These are phyloP conservation scores for Diplodia seriata DNA, from an alignment of 2,329 filamentous ascomycete species.

Conservation along the genomic window DNA sequence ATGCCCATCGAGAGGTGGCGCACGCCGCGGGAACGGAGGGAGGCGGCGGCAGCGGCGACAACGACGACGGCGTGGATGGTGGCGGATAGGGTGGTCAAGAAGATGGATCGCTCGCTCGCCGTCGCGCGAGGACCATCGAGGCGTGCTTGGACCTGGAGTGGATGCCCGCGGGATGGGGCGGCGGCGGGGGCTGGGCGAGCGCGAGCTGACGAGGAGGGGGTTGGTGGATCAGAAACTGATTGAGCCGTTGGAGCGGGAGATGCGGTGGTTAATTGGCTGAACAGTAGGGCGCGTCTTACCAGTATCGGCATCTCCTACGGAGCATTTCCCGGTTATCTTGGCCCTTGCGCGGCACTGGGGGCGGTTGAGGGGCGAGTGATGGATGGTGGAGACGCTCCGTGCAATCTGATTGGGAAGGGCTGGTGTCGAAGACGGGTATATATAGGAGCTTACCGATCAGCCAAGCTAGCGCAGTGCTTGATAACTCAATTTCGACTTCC, in stretches of 20 bases:
- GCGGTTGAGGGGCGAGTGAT: too few species aligned
- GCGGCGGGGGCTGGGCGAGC: neutral
- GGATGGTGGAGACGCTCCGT: too few species aligned
- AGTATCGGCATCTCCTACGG: too few species aligned
- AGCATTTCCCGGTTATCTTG: too few species aligned
- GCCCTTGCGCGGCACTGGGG: too few species aligned
- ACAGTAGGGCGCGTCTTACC: too few species aligned
- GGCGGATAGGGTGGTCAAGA: neutral
- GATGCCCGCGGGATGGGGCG: neutral
- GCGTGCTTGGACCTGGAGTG: neutral
- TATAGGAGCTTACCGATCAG: too few species aligned
- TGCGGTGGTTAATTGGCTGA: neutral
- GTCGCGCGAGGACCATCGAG: neutral
- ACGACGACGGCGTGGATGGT: neutral
- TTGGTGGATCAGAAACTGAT: neutral
- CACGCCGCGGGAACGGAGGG: neutral
- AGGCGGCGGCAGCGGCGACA: too few species aligned
- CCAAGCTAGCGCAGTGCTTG: too few species aligned
- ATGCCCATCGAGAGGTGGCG: constrained; percentile 1
- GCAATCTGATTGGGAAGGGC: too few species aligned
- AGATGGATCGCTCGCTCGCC: neutral
- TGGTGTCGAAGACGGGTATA: too few species aligned
- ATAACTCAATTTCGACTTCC: too few species aligned
- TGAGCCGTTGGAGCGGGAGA: neutral
- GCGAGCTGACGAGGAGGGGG: neutral